Base-by-base conservation (phyloP, 1,284 basidiomycete genomes). In the Malassezia slooffiae region DNA sequence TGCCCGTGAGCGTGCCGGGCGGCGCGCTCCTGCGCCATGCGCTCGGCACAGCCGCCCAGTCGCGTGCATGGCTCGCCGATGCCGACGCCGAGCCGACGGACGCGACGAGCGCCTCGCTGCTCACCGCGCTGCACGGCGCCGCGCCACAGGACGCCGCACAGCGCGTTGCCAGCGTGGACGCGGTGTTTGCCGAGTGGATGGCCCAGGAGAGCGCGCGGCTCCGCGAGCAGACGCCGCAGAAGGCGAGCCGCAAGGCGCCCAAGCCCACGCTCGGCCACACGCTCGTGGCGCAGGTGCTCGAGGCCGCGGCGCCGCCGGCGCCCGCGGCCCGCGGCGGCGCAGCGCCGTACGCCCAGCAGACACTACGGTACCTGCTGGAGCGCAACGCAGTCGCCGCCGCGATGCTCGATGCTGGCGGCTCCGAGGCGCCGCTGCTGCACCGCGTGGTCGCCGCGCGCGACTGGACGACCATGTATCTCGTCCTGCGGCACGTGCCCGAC, bases 351-450 rank as follows among this genome's bases (percentile, higher is more conserved):
- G 46, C 46, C 21, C 46, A 30, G 24, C 24, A 48, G 4, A 43
- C 46, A 10, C 32, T 48, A 22, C 46, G 46, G 11, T 48, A 43
- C 46, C 36, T 48, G 15, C 29, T 48, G 12, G 46, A 48, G 35
- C 40, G 40, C 33, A 26, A 30, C 36, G 35, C 28, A 16, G 35
- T 48, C 9, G 34, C 29, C 13, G 32, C 43, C 12, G 17, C 46
- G 15, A 26, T 26, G 24, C 24, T 7, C 12, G 24, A 12, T 12
- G 12, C 8, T 12, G 12, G 8, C 8, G 24, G 24, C 7, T 30
- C 40, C 24, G 19, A 33, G 20, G 12, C 43, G 34, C 46, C 35
- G 4, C 36, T 48, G 5, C 30, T 43, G 12, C 11, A 29, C 26
- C 39, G 46, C 16, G 29, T 40, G 27, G 29, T 28, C 6, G 33